Evolutionary conservation across 495 filamentous ascomycete genomes (phyloP).

Genomic region (Eremomyces bilateralis): DNA sequence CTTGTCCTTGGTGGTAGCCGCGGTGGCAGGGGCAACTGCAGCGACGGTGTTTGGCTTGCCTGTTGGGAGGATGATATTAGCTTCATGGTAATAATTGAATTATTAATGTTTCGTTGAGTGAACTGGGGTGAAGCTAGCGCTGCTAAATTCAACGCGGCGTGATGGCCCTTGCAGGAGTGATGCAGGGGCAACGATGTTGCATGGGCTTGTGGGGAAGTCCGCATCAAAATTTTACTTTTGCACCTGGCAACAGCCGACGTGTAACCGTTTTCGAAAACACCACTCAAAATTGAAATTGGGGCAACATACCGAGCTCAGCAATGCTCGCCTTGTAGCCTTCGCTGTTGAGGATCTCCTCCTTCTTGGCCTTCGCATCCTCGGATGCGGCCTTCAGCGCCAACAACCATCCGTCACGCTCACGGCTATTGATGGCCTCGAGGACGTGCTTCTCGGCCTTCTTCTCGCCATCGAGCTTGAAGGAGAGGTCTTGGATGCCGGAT

Average conservation of each 20-base stretch:
- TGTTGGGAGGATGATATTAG: no score
- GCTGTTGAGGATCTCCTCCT: slow-evolving; percentile 20
- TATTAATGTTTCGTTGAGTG: no score
- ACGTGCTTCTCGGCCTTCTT: slow-evolving; percentile 81
- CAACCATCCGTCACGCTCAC: slow-evolving; percentile 84
- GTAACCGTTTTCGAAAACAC: slow-evolving; percentile 6
- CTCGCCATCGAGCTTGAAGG: slow-evolving; percentile 60
- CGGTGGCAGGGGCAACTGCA: slow-evolving; percentile 12
- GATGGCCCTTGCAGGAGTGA: no score
- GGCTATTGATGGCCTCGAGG: slow-evolving; percentile 51
- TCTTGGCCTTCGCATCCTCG: slow-evolving; percentile 26
- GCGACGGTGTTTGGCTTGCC: slow-evolving; percentile 17
- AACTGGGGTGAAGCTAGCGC: no score
- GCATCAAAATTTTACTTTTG: no score
- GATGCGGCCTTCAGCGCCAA: slow-evolving; percentile 32
- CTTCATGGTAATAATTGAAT: no score
- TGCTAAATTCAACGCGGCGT: no score
- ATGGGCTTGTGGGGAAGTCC: no score
- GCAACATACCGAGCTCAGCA: slow-evolving; percentile 20
- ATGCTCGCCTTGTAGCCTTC: slow-evolving; percentile 27
- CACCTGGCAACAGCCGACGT: neutral
- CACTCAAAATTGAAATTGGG: neutral
- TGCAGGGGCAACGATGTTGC: no score
- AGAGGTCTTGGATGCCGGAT: slow-evolving; percentile 52
- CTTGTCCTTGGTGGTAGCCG: slow-evolving; percentile 19